Evolutionary conservation across 108 stramenopile species (phyloP), one percentile per base, ranked within the genome.

Genomic region (Cyclotella sp.): DNA sequence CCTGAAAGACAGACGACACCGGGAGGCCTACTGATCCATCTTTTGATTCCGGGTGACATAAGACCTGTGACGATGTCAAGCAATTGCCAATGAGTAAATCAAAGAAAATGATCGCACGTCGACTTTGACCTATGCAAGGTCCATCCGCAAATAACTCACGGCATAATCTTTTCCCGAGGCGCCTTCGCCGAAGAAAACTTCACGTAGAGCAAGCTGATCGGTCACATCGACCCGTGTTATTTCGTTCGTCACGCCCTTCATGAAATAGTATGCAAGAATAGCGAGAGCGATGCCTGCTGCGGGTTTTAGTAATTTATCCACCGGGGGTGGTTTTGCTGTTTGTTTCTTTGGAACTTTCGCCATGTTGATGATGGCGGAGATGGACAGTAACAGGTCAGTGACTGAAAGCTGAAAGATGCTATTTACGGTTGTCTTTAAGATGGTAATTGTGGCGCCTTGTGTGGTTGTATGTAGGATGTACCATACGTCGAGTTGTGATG

Each of bases 121-220:
- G 8, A 19, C 1, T 19, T 51, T 6, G 18, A 19, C 8, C 49
- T 34, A 2, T 34, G 34, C 34, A 34, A 2, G 34, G 34, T 34
- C 2, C 2, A 34, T 34, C 34, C 2, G n/a, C n/a, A 2, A 34
- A 2, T 34, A 34, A 62, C 61, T 62, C 39, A 62, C 89, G 10
- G 84, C 94, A 79, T 87, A 93, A 74, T 90, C 82, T 28, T 90
- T 87, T 0, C 87, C 82, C 10, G 51, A 66, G 13, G 67, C 57
- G 8, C 85, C 90, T 75, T 95, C 94, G 16, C 91, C 94, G 76
- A 93, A 93, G 65, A 95, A 89, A 27, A 91, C 85, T 68, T 92
- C 89, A 24, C 94, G 77, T n/a, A 95, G 70, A 58, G 90, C 89
- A 53, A 90, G 71, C 46, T 90, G 84, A 82, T 92, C 90, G 8